phyloP scores from a whole-genome alignment of 2,329 filamentous ascomycete genomes.

The Fragosphaeria purpurea region DNA sequence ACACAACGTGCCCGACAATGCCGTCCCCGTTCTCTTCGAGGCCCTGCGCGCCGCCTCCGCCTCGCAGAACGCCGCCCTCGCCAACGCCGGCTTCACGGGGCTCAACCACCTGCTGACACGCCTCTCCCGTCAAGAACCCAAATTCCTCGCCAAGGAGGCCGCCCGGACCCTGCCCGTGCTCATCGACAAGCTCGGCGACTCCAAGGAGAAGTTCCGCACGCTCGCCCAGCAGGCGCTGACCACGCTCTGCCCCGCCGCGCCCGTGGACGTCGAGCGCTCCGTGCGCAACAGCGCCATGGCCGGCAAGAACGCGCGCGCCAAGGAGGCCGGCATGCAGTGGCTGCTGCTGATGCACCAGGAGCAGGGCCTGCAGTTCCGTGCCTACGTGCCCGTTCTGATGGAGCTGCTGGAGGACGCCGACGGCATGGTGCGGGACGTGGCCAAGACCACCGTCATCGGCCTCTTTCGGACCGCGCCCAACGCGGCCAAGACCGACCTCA shows the following conservation, averaged over 20 bases:
- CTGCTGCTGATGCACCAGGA: slow-evolving; percentile 78
- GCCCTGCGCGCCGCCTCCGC: slow-evolving; percentile 65
- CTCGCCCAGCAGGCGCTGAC: slow-evolving; percentile 65
- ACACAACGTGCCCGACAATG: slow-evolving; percentile 71
- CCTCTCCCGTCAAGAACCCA: slow-evolving; percentile 73
- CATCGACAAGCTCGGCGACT: slow-evolving; percentile 77
- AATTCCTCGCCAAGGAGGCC: slow-evolving; percentile 59
- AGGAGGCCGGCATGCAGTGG: slow-evolving; percentile 80
- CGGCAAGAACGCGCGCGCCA: slow-evolving; percentile 73
- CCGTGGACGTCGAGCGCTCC: slow-evolving; percentile 66
- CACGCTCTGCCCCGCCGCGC: slow-evolving; percentile 63
- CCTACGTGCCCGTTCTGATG: slow-evolving; percentile 74
- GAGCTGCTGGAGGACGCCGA: slow-evolving; percentile 85
- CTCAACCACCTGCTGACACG: slow-evolving; percentile 82
- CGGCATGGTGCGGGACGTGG: slow-evolving; percentile 72
- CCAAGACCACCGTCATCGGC: slow-evolving; percentile 75
- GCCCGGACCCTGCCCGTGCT: slow-evolving; percentile 63
- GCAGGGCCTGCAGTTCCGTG: slow-evolving; percentile 68
- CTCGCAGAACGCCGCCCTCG: slow-evolving; percentile 67
- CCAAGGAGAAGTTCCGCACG: slow-evolving; percentile 72
- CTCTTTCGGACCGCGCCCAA: slow-evolving; percentile 76
- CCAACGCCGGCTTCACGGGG: slow-evolving; percentile 76
- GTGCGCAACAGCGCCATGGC: slow-evolving; percentile 69
- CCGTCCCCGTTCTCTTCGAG: slow-evolving; percentile 68
- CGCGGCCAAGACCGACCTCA: slow-evolving; percentile 77